These are phyloP conservation scores for Rhipidocladum racemiflorum DNA, from an alignment of 176 grass and related monocot species.

Conservation along the genomic window DNA sequence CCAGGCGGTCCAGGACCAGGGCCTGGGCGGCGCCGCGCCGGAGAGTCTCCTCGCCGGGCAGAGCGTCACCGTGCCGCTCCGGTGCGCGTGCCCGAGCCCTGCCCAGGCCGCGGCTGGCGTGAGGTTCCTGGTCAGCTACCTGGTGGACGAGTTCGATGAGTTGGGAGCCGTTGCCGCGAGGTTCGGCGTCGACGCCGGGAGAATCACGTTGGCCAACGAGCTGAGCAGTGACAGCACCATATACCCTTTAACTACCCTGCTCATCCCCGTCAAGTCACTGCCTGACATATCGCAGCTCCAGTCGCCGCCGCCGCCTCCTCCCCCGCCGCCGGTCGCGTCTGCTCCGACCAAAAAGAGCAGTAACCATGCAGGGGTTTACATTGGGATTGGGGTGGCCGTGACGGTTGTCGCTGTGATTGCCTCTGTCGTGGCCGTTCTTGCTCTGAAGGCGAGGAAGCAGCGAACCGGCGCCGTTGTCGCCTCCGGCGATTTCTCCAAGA, in stretches of 20 bases:
- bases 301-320: slow-evolving; percentile 33
- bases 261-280: slow-evolving; percentile 43
- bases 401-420: slow-evolving; percentile 4
- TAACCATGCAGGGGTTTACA: slow-evolving; percentile 36
- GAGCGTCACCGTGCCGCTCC: slow-evolving; percentile 42
- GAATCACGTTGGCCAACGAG: slow-evolving; percentile 45
- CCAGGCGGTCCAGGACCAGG: slow-evolving; percentile 56
- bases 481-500: not conserved
- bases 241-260: slow-evolving; percentile 52
- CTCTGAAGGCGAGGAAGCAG: slow-evolving; percentile 26
- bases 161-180: slow-evolving; percentile 9
- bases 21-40: not conserved
- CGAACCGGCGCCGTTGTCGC: not conserved
- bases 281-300: slow-evolving; percentile 45
- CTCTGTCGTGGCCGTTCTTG: slow-evolving; percentile 10
- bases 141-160: slow-evolving; percentile 39
- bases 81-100: slow-evolving; percentile 68
- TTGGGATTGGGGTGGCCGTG: slow-evolving; percentile 38
- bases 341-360: slow-evolving; percentile 6
- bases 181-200: slow-evolving; percentile 32
- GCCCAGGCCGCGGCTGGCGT: slow-evolving; percentile 31
- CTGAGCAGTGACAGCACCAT: slow-evolving; percentile 2
- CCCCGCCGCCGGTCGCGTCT: slow-evolving; percentile 7
- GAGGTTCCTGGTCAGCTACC: slow-evolving; percentile 57
- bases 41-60: not conserved